These are phyloP conservation scores for Cephalotrichum gorgonifer DNA, from an alignment of 2,329 filamentous ascomycete genomes.

Conservation along the genomic window DNA sequence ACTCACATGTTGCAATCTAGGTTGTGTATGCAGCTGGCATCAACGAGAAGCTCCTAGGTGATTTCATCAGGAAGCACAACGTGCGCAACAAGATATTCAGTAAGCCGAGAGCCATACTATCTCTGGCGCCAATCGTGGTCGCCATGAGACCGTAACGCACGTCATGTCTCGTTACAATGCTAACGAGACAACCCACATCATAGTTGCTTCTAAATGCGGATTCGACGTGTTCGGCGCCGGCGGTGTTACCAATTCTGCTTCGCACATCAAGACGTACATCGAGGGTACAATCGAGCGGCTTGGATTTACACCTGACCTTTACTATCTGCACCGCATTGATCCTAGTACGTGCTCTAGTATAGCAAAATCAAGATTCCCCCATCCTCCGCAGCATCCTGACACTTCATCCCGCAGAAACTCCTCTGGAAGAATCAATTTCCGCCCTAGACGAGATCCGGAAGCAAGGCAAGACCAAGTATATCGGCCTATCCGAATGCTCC, in stretches of 20 bases:
- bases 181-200: too few relatives aligned
- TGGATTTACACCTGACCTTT: constrained; percentile 33
- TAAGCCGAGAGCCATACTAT: constrained; percentile 13
- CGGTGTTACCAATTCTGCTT: constrained; percentile 29
- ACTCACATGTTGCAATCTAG: constrained; percentile 12
- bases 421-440: constrained; percentile 33
- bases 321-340: constrained; percentile 33
- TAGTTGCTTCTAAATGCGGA: constrained; percentile 38
- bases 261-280: constrained; percentile 36
- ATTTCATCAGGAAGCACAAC: constrained; percentile 39
- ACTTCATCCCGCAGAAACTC: constrained; percentile 19
- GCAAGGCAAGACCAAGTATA: constrained; percentile 35
- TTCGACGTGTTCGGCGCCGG: constrained; percentile 24
- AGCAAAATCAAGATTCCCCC: neutral
- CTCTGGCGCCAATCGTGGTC: neutral
- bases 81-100: constrained; percentile 37
- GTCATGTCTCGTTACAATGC: too few relatives aligned
- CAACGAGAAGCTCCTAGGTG: constrained; percentile 38
- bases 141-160: too few relatives aligned
- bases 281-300: constrained; percentile 37
- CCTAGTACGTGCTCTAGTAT: constrained; percentile 23
- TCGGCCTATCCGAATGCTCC: constrained; percentile 36
- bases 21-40: constrained; percentile 33
- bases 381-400: neutral
- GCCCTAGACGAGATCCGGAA: constrained; percentile 34